Evolutionary conservation across 768 basidiomycete genomes (phyloP), one percentile per base, ranked within the genome.

Genomic region (Hericium alpestre): DNA sequence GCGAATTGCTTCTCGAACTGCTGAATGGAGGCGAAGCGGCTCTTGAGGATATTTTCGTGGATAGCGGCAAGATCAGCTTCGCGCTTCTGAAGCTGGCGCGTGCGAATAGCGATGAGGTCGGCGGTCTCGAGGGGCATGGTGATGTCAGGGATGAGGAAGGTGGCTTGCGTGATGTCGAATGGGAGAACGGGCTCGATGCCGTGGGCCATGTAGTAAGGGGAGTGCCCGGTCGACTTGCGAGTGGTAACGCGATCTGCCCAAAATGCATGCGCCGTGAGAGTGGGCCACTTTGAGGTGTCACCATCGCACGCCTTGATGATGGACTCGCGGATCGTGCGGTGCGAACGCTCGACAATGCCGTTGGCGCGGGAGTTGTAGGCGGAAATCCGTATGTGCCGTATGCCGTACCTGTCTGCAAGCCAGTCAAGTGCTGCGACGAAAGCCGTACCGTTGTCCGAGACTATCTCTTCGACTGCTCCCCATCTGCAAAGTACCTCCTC

Each of bases 291-390:
- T 0, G 59, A 40, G 37, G 66, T 53, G 32, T 73, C 65, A 1
- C 71, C 68, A 4, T 67, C 63, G 3, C 65, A 61, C 0, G 71
- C 68, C 47, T 76, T 76, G 53, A 70, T 60, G 0, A 76, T 52
- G 0, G 70, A 65, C 57, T 76, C 63, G 0, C 68, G 61, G 9
- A 75, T 63, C 43, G 70, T 69, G 46, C 60, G 48, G 22, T 70
- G 67, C 2, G 59, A 61, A 0, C 63, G 47, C n/a, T 78, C 70
- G 0, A 76, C 64, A 0, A 70, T 57, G 0, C 77, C 69, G n/a
- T 79, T 77, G 0, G 73, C 72, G 2, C 63, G 67, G 0, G 71
- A 76, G 54, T 78, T 78, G 63, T 77, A 78, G 0, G 69, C 62
- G 0, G 70, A 73, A 2, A 78, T 75, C 0, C 64, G 57, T 13